These are phyloP conservation scores for Sporothrix luriei DNA, from an alignment of 2,329 filamentous ascomycete genomes.

Conservation along the genomic window DNA sequence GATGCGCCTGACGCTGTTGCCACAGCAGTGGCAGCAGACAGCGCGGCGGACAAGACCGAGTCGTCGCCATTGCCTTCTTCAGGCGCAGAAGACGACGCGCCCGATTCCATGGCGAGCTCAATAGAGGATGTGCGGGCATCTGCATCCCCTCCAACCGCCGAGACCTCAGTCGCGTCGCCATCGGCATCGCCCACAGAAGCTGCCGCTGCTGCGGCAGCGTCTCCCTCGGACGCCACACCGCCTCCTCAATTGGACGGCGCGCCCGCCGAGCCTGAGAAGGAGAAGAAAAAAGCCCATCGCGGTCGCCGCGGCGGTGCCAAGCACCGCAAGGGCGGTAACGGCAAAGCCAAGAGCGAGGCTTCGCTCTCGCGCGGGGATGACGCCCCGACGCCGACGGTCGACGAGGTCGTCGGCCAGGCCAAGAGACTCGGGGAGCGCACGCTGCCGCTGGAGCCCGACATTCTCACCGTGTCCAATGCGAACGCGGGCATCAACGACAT, in stretches of 20 bases:
- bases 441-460: constrained; percentile 61
- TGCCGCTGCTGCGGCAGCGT: neutral
- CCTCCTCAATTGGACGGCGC: neutral
- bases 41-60: neutral
- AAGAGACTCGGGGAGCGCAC: constrained; percentile 57
- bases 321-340: constrained; percentile 57
- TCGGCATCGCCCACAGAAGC: neutral
- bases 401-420: constrained; percentile 63
- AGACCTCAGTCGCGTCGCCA: neutral
- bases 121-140: neutral
- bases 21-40: neutral
- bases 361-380: constrained; percentile 56
- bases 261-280: constrained; percentile 44
- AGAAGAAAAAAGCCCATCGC: constrained; percentile 68
- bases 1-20: too few relatives aligned
- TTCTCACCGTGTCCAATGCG: constrained; percentile 54
- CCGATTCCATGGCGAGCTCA: constrained; percentile 12
- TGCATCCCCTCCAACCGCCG: neutral
- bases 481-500: constrained; percentile 50
- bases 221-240: neutral
- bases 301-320: constrained; percentile 72
- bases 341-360: constrained; percentile 52
- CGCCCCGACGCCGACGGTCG: constrained; percentile 52
- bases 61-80: neutral
- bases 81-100: neutral